Conservation (phyloP, 441 rosid species). For the Euphorbia celastroides region DNA sequence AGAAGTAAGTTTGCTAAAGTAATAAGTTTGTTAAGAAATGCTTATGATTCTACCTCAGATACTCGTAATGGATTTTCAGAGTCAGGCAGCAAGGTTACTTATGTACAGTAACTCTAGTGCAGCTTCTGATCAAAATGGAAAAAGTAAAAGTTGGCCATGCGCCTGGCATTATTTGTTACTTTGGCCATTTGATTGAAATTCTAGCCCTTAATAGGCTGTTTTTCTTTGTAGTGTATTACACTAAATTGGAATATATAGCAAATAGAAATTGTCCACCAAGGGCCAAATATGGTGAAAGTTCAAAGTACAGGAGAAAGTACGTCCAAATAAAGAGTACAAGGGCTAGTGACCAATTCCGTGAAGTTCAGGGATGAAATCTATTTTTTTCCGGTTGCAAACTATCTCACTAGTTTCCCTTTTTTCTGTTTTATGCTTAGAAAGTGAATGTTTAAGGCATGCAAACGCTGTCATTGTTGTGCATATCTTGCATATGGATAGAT, state of each 20-base stretch:
- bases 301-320: background rate
- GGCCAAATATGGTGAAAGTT: background rate
- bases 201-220: background rate
- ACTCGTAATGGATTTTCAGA: background rate
- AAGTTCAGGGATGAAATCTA: background rate
- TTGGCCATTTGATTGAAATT: background rate
- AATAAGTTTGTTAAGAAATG: background rate
- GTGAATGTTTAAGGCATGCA: background rate
- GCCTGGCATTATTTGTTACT: background rate
- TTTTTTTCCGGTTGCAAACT: background rate
- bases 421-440: background rate
- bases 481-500: background rate
- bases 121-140: background rate
- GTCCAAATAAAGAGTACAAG: background rate
- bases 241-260: background rate
- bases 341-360: background rate
- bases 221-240: background rate
- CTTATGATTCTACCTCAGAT: background rate
- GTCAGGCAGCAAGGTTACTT: background rate
- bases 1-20: constrained; percentile 46
- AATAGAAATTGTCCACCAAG: background rate
- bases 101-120: background rate
- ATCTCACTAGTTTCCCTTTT: background rate
- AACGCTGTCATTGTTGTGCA: background rate
- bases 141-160: background rate